A percentile compares a stretch with the other conserved stretches of the same genome.
These are phyloP conservation scores for Bryum argenteum DNA, from an alignment of 225 moss, liverwort and hornwort species.

Conservation along the genomic window DNA sequence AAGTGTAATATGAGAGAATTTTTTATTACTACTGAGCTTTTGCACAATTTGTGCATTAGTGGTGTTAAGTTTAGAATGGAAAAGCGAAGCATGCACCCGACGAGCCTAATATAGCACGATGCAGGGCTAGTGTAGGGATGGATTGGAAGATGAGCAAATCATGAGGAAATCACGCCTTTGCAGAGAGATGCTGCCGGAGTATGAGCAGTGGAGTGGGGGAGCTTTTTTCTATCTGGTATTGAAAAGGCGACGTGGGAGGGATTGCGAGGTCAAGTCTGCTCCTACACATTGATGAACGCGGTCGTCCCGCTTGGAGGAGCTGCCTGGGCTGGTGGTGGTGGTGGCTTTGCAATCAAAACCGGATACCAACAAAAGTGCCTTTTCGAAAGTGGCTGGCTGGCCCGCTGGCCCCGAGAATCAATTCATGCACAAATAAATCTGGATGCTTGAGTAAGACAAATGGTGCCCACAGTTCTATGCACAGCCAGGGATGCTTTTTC, in stretches of 20 bases:
- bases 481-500: constrained; percentile 12
- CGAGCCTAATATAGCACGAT: background rate
- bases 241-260: background rate
- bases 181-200: constrained; percentile 23
- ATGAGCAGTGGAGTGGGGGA: background rate
- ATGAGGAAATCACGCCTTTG: constrained; percentile 22
- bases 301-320: no score
- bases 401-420: no score
- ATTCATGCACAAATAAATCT: background rate
- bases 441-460: constrained; percentile 16
- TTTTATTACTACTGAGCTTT: background rate
- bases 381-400: constrained; percentile 3
- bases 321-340: no score
- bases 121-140: background rate
- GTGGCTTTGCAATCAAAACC: constrained; percentile 18
- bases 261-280: no score
- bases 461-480: background rate
- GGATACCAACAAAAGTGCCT: constrained; percentile 25
- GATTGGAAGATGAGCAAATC: constrained; percentile 4
- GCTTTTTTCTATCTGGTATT: constrained; percentile 16
- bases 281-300: no score
- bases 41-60: background rate
- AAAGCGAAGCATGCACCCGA: background rate
- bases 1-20: background rate
- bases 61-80: background rate